Conservation (phyloP, 2,329 filamentous ascomycete genomes). For the Lecanosticta acicola region DNA sequence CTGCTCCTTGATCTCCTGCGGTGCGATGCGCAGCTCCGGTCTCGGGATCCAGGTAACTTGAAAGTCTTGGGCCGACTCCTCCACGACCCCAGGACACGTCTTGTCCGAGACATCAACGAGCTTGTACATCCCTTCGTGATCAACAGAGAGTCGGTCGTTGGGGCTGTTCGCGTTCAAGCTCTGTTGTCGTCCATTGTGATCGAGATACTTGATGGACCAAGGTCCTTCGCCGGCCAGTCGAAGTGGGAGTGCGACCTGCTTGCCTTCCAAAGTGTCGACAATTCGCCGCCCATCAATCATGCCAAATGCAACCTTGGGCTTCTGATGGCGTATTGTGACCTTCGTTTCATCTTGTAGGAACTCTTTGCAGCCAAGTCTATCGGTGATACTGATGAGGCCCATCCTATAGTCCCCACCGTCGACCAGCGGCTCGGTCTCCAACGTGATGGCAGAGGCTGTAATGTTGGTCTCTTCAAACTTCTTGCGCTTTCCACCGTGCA, state of each 20-base stretch:
- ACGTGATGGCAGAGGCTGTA: slow-evolving; percentile 57
- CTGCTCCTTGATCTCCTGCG: slow-evolving; percentile 55
- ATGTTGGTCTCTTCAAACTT: slow-evolving; percentile 63
- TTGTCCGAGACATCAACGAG: slow-evolving; percentile 71
- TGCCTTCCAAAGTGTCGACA: slow-evolving; percentile 70
- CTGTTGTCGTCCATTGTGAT: slow-evolving; percentile 33
- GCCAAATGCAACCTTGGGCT: slow-evolving; percentile 80
- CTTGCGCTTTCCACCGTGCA: slow-evolving; percentile 80
- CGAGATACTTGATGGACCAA: slow-evolving; percentile 71
- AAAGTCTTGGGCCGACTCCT: slow-evolving; percentile 67
- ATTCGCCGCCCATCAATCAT: slow-evolving; percentile 72
- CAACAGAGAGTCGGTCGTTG: slow-evolving; percentile 30
- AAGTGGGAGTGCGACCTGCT: slow-evolving; percentile 68
- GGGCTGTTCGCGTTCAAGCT: slow-evolving; percentile 36
- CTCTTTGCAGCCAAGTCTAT: slow-evolving; percentile 79
- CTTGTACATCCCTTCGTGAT: slow-evolving; percentile 63
- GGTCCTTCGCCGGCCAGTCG: slow-evolving; percentile 79
- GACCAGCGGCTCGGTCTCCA: slow-evolving; percentile 67
- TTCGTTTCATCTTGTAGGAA: slow-evolving; percentile 78
- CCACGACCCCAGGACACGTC: slow-evolving; percentile 75
- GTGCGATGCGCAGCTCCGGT: slow-evolving; percentile 60
- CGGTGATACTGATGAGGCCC: slow-evolving; percentile 77
- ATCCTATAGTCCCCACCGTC: slow-evolving; percentile 88
- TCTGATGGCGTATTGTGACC: slow-evolving; percentile 80
- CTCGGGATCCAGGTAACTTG: slow-evolving; percentile 79